Percentiles rank a stretch among this genome's conserved stretches.
These are phyloP conservation scores for Paramecium sonneborni DNA, from an alignment of 73 alveolate genomes.

Conservation along the genomic window DNA sequence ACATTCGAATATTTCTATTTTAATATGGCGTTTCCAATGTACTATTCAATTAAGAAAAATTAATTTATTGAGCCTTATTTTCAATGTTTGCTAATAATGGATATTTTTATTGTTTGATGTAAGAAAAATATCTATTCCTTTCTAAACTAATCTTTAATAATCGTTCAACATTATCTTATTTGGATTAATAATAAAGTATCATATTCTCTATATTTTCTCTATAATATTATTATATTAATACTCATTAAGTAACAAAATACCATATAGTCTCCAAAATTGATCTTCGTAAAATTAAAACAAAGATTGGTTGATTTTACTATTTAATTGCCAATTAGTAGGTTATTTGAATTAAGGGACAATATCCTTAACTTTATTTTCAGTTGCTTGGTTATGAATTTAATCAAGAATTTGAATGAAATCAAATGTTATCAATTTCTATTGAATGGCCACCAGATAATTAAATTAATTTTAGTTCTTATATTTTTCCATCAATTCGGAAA, in stretches of 20 bases:
- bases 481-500: background rate
- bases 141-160: background rate
- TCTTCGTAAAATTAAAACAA: background rate
- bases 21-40: background rate
- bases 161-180: slow-evolving; percentile 8
- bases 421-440: too few species aligned
- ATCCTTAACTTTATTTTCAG: background rate
- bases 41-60: background rate
- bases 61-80: background rate
- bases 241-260: background rate
- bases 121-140: background rate
- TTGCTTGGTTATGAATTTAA: too few species aligned
- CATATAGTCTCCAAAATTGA: background rate
- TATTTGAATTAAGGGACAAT: background rate
- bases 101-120: background rate
- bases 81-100: background rate
- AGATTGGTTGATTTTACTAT: background rate
- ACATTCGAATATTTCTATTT: background rate
- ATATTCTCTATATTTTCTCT: background rate
- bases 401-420: too few species aligned
- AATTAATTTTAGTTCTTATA: too few species aligned
- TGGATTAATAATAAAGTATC: slow-evolving; percentile 7
- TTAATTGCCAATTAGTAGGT: background rate
- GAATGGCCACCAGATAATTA: too few species aligned
- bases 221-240: background rate